These are phyloP conservation scores for Mesembryanthemum crystallinum DNA, from an alignment of 148 eudicot genomes.

Conservation along the genomic window DNA sequence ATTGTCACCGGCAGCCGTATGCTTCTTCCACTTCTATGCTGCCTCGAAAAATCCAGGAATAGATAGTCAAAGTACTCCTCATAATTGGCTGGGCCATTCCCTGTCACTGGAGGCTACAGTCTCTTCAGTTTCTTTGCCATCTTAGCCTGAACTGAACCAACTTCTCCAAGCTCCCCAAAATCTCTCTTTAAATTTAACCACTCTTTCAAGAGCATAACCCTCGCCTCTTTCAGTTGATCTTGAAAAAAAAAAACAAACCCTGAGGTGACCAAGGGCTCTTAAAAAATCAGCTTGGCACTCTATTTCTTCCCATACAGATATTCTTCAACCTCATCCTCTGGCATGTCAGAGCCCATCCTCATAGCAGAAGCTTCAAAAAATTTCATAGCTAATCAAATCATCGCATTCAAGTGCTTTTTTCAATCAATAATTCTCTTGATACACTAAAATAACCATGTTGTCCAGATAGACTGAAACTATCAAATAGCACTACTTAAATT, in stretches of 20 bases:
- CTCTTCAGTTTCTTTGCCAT: conserved; percentile 93
- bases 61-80: conserved; percentile 43
- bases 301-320: conserved; percentile 38
- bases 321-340: conserved; percentile 39
- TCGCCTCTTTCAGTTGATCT: conserved; percentile 82
- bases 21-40: conserved; percentile 37
- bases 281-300: conserved; percentile 78
- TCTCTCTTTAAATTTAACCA: conserved; percentile 67
- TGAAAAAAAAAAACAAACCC: conserved; percentile 78
- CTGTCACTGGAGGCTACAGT: conserved; percentile 60
- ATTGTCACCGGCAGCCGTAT: conserved; percentile 20
- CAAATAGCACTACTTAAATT: no score
- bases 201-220: conserved; percentile 87
- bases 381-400: conserved; percentile 96
- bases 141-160: conserved; percentile 50
- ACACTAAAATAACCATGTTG: no score
- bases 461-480: no score
- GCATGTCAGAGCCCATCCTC: conserved; percentile 43
- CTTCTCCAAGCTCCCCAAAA: conserved; percentile 76
- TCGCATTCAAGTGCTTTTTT: conserved; percentile 85
- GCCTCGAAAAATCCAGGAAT: conserved; percentile 35
- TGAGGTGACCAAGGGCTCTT: conserved; percentile 62
- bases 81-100: conserved; percentile 86
- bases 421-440: conserved; percentile 87
- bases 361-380: conserved; percentile 79